A percentile compares a stretch with the other conserved stretches of the same genome.
Conservation (phyloP, 148 eudicot genomes). For the Oxyria digyna region DNA sequence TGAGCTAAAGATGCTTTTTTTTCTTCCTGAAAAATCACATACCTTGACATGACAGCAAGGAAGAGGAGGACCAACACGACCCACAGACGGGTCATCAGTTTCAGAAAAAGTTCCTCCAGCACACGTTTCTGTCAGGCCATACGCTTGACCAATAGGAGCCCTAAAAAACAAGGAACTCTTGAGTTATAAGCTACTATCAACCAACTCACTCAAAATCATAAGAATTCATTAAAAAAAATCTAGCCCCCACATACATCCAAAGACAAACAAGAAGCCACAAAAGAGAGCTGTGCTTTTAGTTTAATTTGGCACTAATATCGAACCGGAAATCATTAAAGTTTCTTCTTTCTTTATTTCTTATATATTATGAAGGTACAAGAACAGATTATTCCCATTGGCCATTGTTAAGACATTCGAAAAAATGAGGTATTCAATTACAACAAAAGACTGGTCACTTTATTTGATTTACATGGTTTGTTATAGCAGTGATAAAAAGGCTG, state of each 20-base stretch:
- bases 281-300: background rate
- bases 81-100: slow-evolving; percentile 72
- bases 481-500: background rate
- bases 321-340: background rate
- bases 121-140: slow-evolving; percentile 94
- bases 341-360: background rate
- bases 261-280: background rate
- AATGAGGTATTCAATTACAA: too few species aligned
- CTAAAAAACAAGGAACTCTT: slow-evolving; percentile 23
- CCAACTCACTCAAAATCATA: background rate
- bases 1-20: background rate
- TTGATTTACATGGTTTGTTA: background rate
- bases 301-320: background rate
- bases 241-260: background rate
- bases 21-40: slow-evolving; percentile 9
- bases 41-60: slow-evolving; percentile 90
- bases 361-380: background rate
- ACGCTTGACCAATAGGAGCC: slow-evolving; percentile 94
- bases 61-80: slow-evolving; percentile 99
- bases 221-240: background rate
- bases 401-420: background rate
- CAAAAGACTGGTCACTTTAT: too few species aligned
- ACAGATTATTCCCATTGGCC: background rate
- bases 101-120: slow-evolving; percentile 95
- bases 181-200: background rate